phyloP scores from a whole-genome alignment of 768 basidiomycete species.

The Mrakia gelida region DNA sequence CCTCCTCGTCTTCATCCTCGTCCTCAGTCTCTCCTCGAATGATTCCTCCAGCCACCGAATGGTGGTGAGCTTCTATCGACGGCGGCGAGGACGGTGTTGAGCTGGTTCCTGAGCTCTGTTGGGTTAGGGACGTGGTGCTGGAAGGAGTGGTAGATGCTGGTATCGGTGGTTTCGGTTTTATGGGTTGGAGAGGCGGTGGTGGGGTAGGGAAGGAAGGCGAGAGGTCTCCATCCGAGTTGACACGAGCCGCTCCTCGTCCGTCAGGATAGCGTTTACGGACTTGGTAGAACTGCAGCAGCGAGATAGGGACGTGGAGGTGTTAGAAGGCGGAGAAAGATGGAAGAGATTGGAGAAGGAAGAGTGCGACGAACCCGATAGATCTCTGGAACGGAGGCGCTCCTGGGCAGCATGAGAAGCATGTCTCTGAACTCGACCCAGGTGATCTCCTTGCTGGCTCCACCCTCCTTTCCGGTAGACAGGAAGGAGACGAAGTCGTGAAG shows the following conservation, averaged over 20 bases:
- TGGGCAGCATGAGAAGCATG: constrained; percentile 79
- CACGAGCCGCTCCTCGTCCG: constrained; percentile 68
- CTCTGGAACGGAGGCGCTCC: constrained; percentile 72
- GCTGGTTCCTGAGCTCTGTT: neutral
- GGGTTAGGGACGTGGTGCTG: neutral
- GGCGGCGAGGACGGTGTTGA: neutral
- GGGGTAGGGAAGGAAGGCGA: constrained; percentile 43
- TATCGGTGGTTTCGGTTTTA: constrained; percentile 32
- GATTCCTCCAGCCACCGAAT: constrained; percentile 42
- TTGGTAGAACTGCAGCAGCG: constrained; percentile 38
- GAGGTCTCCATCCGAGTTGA: constrained; percentile 79
- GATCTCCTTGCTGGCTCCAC: constrained; percentile 52
- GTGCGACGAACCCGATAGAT: constrained; percentile 55
- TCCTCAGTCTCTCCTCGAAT: constrained; percentile 45
- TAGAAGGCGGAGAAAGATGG: neutral
- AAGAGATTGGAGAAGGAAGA: constrained; percentile 50
- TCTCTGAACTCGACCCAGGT: constrained; percentile 83
- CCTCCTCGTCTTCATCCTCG: constrained; percentile 48
- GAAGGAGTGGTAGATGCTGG: constrained; percentile 9
- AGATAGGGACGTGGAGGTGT: neutral
- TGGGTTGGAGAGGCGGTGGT: constrained; percentile 37
- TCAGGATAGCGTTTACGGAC: constrained; percentile 50
- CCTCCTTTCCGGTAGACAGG: constrained; percentile 50
- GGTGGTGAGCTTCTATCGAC: constrained; percentile 32
- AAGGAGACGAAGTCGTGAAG: constrained; percentile 74